Evolutionary conservation across 768 basidiomycete species (phyloP), one percentile per base, ranked within the genome.

Genomic region (Agaricus sinodeliciosus): DNA sequence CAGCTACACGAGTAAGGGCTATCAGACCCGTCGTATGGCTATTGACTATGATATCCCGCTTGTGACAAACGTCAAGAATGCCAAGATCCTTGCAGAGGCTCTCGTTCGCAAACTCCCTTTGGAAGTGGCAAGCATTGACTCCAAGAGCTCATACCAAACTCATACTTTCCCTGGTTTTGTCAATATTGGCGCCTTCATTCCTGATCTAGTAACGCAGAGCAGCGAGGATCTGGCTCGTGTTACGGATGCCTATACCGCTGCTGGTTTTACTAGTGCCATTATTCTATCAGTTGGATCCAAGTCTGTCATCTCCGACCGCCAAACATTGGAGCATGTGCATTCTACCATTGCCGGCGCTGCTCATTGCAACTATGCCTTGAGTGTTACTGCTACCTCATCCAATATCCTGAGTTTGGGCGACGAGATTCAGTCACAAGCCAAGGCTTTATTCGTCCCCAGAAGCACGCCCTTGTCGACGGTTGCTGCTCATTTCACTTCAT

Each of bases 11-110:
- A 96, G 93, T 68, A 94, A 96, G 65, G 96, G 96, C 7, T 98
- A 98, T 68, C 83, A 84, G 55, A 95, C 94, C 27, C 89, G 96
- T 60, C 88, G 96, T 48, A 94, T 98, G 94, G 96, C 96, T 5
- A 94, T 99, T 58, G 96, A 99, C 68, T 97, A 95, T 62, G 96
- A 94, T 27, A 85, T 98, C 31, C 96, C 96, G 1, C 77, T 98
- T 48, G 92, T 98, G 65, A 98, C 95, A 41, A 98, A 99, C 67
- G 89, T 99, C 73, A 99, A 99, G 75, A 94, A 93, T 63, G 95
- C 95, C 51, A 99, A 98, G 68, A 78, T 99, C 64, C 80, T 98
- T 37, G 88, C 91, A 13, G 94, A 98, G 70, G 96, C 95, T 2
- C 74, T 94, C 45, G 85, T 93, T 46, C 82, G 92, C 58, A 93